Evolutionary conservation across 257 asterid genomes (phyloP), one percentile per base, ranked within the genome.

Genomic region (Asclepias syriaca): DNA sequence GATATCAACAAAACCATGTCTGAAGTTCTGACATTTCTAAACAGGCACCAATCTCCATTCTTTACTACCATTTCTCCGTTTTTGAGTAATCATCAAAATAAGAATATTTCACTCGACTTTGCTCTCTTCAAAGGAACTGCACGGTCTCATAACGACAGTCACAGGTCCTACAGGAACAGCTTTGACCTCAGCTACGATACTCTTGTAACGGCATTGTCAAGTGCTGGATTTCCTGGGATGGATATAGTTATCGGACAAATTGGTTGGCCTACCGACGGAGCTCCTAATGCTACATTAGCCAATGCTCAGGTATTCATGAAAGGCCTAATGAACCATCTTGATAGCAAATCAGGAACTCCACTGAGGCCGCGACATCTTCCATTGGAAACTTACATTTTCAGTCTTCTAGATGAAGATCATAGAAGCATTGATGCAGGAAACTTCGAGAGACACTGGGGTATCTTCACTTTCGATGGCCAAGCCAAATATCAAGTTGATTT

Each of bases 201-300:
- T 45, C 53, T 90, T 43, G 64, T 70, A 54, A 78, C 64, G 7
- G 85, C 96, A 29, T 80, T 92, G 45, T 81, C 88, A 32, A 66
- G 34, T 18, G 86, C 90, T 22, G 95, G 98, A 9, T 92, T 85
- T 69, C 79, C 92, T 65, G 77, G 50, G 58, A 67, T 84, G 57
- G 90, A 83, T 0, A 66, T 92, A 40, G 79, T 86, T 58, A 71
- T 92, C 19, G 84, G 88, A 46, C 83, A 77, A 65, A 86, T 90
- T 21, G 98, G 98, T 59, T 92, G 98, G 98, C 98, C 98, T 10
- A 86, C 93, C 5, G 96, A 90, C 65, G 98, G 98, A 4, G 87
- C 94, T 65, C 86, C 88, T 40, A 84, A 86, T 50, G 96, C 93
- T 12, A 86, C 88, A 63, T 77, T 96, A 29, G 72, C 84, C 69